Conservation (phyloP, 345 rosid genomes). For the Hirschfeldia incana region DNA sequence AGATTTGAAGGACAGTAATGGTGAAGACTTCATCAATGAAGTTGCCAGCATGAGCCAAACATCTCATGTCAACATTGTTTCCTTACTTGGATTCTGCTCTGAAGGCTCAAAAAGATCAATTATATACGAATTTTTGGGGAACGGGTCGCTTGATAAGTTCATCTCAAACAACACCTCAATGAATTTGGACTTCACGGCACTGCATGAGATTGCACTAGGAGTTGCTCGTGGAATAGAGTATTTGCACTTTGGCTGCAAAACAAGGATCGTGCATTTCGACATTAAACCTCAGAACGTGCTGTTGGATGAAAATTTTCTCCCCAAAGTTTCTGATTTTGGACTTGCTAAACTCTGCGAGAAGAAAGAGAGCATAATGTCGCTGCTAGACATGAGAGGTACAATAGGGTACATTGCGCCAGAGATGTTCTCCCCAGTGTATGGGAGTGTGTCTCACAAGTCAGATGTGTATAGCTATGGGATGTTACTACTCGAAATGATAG, state of each 20-base stretch:
- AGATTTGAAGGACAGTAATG: background rate
- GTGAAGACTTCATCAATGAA: background rate
- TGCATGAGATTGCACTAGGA: background rate
- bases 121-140: background rate
- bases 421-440: slow-evolving; percentile 35
- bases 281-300: background rate
- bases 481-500: slow-evolving; percentile 48
- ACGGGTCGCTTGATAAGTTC: background rate
- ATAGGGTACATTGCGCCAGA: slow-evolving; percentile 56
- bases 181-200: background rate
- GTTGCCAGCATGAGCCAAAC: background rate
- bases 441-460: slow-evolving; percentile 43
- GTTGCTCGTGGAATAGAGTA: background rate
- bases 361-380: slow-evolving; percentile 40
- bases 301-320: background rate
- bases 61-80: background rate
- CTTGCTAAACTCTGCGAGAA: slow-evolving; percentile 49
- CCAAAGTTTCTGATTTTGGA: slow-evolving; percentile 52
- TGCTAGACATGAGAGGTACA: slow-evolving; percentile 45
- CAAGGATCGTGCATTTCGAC: background rate
- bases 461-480: slow-evolving; percentile 56
- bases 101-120: slow-evolving; percentile 1
- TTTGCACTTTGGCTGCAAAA: background rate
- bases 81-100: background rate
- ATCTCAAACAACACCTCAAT: background rate